These are phyloP conservation scores for Fusarium sp. DNA, from an alignment of 2,329 filamentous ascomycete species.

Conservation along the genomic window DNA sequence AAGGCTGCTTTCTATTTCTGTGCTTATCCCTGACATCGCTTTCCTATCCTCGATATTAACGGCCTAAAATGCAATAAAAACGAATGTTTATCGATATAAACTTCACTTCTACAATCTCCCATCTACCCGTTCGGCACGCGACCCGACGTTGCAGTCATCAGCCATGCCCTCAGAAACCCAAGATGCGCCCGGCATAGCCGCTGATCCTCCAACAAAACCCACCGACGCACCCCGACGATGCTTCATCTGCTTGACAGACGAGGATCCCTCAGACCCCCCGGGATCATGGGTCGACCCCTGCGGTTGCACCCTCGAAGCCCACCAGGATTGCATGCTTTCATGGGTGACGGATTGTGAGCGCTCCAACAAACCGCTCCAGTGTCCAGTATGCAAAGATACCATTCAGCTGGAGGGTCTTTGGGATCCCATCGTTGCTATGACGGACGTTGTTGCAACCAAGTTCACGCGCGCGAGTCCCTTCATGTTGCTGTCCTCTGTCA, in stretches of 20 bases:
- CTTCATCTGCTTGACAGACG: constrained; percentile 74
- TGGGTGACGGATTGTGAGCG: constrained; percentile 93
- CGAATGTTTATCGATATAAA: neutral
- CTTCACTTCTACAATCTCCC: neutral
- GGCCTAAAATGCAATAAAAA: constrained; percentile 28
- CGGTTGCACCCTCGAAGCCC: constrained; percentile 89
- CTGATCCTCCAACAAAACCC: constrained; percentile 7
- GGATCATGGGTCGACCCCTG: constrained; percentile 87
- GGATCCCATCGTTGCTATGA: constrained; percentile 77
- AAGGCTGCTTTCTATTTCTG: constrained; percentile 9
- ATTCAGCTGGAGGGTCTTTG: constrained; percentile 82
- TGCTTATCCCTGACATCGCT: neutral
- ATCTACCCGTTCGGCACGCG: constrained; percentile 27
- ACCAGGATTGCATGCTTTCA: constrained; percentile 88
- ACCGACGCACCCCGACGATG: constrained; percentile 60
- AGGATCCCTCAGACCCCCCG: constrained; percentile 63
- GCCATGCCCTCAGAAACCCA: constrained; percentile 33
- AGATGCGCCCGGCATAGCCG: constrained; percentile 10
- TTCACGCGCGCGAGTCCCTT: constrained; percentile 70
- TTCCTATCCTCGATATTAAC: neutral
- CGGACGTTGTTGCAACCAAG: constrained; percentile 69
- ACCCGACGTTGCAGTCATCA: constrained; percentile 23
- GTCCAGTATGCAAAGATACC: constrained; percentile 88
- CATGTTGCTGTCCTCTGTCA: constrained; percentile 73
- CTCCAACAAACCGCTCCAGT: constrained; percentile 75